Conservation (phyloP, 306 rosid species). For the Corylus avellana region DNA sequence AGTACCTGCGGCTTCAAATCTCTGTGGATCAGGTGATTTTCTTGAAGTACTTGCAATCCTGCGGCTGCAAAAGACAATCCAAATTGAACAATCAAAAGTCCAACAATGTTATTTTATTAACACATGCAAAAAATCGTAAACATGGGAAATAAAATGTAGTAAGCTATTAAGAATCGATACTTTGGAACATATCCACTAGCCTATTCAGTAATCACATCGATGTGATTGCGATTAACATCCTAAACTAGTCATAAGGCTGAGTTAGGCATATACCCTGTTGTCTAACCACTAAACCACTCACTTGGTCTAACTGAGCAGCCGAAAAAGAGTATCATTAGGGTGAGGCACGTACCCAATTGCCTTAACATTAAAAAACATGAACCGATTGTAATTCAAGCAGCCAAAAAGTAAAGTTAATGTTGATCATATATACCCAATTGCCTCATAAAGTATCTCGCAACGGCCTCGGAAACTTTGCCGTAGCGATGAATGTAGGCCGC, state of each 20-base stretch:
- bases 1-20: constrained; percentile 97
- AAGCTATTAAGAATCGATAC: not conserved
- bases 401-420: constrained; percentile 3
- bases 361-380: constrained; percentile 9
- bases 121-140: constrained; percentile 6
- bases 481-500: constrained; percentile 58
- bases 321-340: not conserved
- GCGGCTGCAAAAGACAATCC: constrained; percentile 56
- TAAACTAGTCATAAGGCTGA: not conserved
- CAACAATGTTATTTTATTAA: not conserved
- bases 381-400: constrained; percentile 2
- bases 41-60: constrained; percentile 89
- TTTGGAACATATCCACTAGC: constrained; percentile 18
- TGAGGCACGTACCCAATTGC: not conserved
- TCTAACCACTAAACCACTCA: not conserved
- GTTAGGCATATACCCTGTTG: not conserved
- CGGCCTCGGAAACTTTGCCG: constrained; percentile 70
- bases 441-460: constrained; percentile 86
- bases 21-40: constrained; percentile 87
- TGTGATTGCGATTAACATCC: not conserved
- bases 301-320: not conserved
- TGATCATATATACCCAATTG: constrained; percentile 66
- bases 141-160: not conserved
- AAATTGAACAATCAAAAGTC: constrained; percentile 25
- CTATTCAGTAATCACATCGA: constrained; percentile 7